A percentile compares a stretch with the other conserved stretches of the same genome.
Conservation (phyloP, 805 yeast genomes). For the Clavispora santaluciae region DNA sequence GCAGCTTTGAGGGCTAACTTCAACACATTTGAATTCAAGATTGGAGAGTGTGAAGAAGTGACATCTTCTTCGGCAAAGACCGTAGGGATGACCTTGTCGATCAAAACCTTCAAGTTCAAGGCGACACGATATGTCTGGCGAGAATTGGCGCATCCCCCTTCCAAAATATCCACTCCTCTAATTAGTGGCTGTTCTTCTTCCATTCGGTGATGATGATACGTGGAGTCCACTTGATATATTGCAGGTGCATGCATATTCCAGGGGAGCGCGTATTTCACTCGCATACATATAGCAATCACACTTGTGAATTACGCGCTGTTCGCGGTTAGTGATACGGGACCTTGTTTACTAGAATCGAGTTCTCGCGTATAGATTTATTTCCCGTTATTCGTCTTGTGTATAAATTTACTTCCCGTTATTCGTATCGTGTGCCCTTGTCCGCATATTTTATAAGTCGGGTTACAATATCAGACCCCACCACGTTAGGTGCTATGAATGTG, state of each 20-base stretch:
- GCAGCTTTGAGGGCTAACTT: constrained; percentile 66
- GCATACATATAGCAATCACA: too few relatives aligned
- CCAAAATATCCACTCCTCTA: background rate
- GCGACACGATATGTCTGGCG: constrained; percentile 68
- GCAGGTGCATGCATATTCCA: too few relatives aligned
- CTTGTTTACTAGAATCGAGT: too few relatives aligned
- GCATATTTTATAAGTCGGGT: too few relatives aligned
- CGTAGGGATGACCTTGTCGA: constrained; percentile 69
- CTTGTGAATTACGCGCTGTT: too few relatives aligned
- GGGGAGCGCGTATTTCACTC: background rate
- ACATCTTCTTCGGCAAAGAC: constrained; percentile 50
- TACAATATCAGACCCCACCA: too few relatives aligned
- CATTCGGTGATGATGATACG: background rate
- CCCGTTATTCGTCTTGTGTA: too few relatives aligned
- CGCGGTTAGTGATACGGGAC: too few relatives aligned
- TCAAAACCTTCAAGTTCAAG: constrained; percentile 63
- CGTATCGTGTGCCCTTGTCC: too few relatives aligned
- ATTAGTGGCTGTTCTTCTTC: constrained; percentile 1
- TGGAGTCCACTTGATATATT: too few relatives aligned
- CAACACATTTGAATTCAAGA: constrained; percentile 56
- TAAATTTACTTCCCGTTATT: too few relatives aligned
- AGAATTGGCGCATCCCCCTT: constrained; percentile 46
- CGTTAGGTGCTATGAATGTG: background rate
- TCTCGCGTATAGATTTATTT: too few relatives aligned
- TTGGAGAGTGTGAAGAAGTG: constrained; percentile 51